Evolutionary conservation across 1,139 yeast species (phyloP), one percentile per base, ranked within the genome.

Genomic region (Candida sanyaensis): DNA sequence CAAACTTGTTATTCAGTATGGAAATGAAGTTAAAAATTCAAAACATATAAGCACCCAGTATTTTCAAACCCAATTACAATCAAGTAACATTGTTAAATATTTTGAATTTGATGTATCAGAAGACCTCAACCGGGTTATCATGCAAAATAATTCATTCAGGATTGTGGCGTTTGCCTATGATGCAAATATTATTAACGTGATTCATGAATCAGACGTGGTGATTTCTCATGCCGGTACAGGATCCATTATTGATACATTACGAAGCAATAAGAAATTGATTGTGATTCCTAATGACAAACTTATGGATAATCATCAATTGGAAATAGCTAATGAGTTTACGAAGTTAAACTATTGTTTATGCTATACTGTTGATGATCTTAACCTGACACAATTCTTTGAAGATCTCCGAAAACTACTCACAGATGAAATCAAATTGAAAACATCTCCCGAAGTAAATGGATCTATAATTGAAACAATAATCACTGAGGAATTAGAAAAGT

Each of bases 151-250:
- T 6, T 45, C 47, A 12, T 41, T 53, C 26, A 43, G 81, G 8
- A 28, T 55, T 6, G 61, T 64, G 24, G 83, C 82, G 3, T 68
- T 84, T 30, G 75, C 81, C 1, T 83, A 82, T 60, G 70, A 80
- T 5, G 54, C 65, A 1, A 70, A 55, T 61, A 86, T 58, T 59
- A 64, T 42, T 43, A 55, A 7, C 50, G 79, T 52, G 62, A 77
- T 85, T 1, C 34, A 56, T 0, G 41, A 60, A 3, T 68, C 79
- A 1, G 83, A 83, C 47, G 58, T 88, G 40, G 87, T 92, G 6
- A 76, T 93, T 10, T 84, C 96, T 1, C 98, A 93, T 63, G 97
- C 96, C 0, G 98, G 95, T 2, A 89, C 98, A 0, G 99, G 99
- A 1, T 88, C 97, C 0, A 88, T 93, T 8, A 65, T 93, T 21